Percentiles rank a stretch among this genome's conserved stretches.
These are phyloP conservation scores for Nakaseomyces nivariensis DNA, from an alignment of 1,139 yeast species.

Conservation along the genomic window DNA sequence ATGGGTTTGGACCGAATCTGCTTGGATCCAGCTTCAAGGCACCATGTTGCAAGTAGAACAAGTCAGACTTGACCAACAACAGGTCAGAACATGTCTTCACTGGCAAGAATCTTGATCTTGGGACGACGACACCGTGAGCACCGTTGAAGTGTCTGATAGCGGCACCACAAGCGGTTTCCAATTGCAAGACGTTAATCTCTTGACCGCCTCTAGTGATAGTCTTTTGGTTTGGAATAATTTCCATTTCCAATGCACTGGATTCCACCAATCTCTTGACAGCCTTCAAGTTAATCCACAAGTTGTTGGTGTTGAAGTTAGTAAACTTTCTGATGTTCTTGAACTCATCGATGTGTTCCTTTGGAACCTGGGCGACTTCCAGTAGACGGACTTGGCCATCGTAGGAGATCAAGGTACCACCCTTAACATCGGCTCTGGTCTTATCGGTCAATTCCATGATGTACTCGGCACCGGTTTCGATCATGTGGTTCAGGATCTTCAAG, in stretches of 20 bases:
- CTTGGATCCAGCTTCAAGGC: constrained; percentile 73
- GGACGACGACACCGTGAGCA: constrained; percentile 97
- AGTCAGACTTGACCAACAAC: constrained; percentile 90
- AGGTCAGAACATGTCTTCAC: constrained; percentile 95
- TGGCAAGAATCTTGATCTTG: constrained; percentile 95
- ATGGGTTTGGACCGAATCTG: constrained; percentile 89
- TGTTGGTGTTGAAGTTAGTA: constrained; percentile 95
- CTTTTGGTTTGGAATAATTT: constrained; percentile 91
- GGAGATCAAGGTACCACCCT: constrained; percentile 97
- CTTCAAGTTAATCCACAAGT: constrained; percentile 91
- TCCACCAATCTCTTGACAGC: constrained; percentile 92
- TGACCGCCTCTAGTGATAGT: constrained; percentile 64
- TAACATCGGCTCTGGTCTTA: constrained; percentile 97
- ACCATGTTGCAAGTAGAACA: constrained; percentile 87
- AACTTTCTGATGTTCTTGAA: constrained; percentile 95
- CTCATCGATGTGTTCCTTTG: constrained; percentile 97
- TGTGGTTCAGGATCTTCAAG: constrained; percentile 79
- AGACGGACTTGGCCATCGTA: constrained; percentile 92
- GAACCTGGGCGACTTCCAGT: constrained; percentile 96
- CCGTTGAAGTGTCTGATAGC: constrained; percentile 92
- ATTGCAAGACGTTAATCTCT: constrained; percentile 81
- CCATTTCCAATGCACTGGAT: constrained; percentile 72
- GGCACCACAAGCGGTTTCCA: constrained; percentile 98
- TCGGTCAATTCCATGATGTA: constrained; percentile 97
- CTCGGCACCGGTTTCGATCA: constrained; percentile 85